Evolutionary conservation across 192 early-diverging fungal genomes (phyloP), one percentile per base, ranked within the genome.

Genomic region (Entomortierella lignicola): DNA sequence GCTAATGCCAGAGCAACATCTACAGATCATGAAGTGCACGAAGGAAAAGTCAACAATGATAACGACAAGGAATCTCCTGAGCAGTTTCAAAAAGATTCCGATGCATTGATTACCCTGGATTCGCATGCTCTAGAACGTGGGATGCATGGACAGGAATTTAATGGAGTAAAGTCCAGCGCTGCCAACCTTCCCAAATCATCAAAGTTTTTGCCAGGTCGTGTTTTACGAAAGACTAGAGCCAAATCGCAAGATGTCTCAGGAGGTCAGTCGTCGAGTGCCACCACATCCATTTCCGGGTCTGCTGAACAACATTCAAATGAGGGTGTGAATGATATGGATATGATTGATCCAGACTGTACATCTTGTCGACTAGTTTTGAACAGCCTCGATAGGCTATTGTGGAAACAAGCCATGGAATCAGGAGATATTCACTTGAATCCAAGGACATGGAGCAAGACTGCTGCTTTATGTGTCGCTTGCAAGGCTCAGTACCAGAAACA

Each of bases 351-450:
- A 3, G 69, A 71, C 21, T 71, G 69, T 53, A 55, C 59, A 18
- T 71, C 69, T 2, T 71, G 69, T 23, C 69, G 69, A 51, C 29
- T 71, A 0, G 69, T 23, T 7, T 13, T 71, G 11, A 55, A 32
- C 7, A 39, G 25, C 10, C 23, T 47, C 25, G 69, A 71, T 25
- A 41, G 15, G 26, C 18, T n/a, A n/a, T 31, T 32, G 3, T 71
- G 69, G 69, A 61, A 71, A 25, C 51, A 62, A 30, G 69, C 69
- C 6, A 26, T 32, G 8, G 29, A 55, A 34, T 18, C 50, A 5
- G 69, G 69, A 32, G 53, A 61, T 32, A 60, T 72, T 17, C 23
- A 72, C 10, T 37, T 72, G 55, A 71, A 71, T 41, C 71, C 48
- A 4, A 72, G 59, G 62, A 55, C 53, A 20, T 72, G 71, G 71